These are phyloP conservation scores for Aspergillus hancockii DNA, from an alignment of 495 filamentous ascomycete genomes.

Conservation along the genomic window DNA sequence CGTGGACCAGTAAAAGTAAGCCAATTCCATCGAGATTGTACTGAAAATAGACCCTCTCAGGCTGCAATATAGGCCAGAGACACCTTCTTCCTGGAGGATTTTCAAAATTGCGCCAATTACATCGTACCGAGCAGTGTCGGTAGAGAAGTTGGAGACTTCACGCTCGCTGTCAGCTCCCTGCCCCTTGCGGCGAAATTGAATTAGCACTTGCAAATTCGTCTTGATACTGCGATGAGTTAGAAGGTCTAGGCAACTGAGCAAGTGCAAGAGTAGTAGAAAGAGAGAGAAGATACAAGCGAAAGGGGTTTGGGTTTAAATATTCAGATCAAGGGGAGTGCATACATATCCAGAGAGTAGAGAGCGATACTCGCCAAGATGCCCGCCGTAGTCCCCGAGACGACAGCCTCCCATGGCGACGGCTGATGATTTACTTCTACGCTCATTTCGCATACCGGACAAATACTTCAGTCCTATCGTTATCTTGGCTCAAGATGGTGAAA, in stretches of 20 bases:
- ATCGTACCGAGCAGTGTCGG: neutral
- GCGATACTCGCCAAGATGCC: slow-evolving; percentile 18
- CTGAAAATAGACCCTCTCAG: slow-evolving; percentile 16
- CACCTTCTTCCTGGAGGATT: slow-evolving; percentile 17
- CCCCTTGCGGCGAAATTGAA: neutral
- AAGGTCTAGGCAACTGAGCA: neutral
- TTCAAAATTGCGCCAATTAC: slow-evolving; percentile 1
- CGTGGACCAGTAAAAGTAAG: slow-evolving; percentile 25
- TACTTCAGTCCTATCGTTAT: no score
- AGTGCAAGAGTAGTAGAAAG: no score
- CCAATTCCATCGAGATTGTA: slow-evolving; percentile 24
- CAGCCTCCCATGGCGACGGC: slow-evolving; percentile 17
- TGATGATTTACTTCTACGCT: slow-evolving; percentile 2
- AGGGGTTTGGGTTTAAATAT: no score
- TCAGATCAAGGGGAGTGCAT: neutral
- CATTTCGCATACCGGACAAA: no score
- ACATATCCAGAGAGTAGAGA: neutral
- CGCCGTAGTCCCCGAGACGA: slow-evolving; percentile 18
- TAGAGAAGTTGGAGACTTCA: neutral
- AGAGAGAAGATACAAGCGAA: no score
- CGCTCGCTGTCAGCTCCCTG: neutral
- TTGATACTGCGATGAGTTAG: neutral
- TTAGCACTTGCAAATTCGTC: neutral
- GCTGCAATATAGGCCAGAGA: slow-evolving; percentile 16
- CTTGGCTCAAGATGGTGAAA: no score